Base-by-base conservation (phyloP, 495 filamentous ascomycete species). In the Talaromyces wortmannii region DNA sequence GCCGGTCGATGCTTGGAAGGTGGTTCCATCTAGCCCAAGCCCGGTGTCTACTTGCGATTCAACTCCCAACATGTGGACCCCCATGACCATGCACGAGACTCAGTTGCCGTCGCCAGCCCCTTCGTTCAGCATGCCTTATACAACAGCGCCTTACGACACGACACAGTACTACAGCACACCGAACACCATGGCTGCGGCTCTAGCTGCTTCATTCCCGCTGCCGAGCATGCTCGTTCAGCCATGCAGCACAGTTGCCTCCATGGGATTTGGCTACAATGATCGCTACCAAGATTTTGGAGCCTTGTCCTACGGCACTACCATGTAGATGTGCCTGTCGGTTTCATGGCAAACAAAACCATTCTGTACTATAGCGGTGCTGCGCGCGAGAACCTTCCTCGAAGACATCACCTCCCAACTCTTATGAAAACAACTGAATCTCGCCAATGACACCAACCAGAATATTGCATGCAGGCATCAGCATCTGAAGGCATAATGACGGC, bases 1-100 rank as follows among this genome's bases (percentile, higher is more conserved):
- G 46, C 85, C 90, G 10, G 83, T 96, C 59, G 95, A 98, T 54
- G 80, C 90, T 50, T 97, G 92, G 94, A 92, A 87, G 68, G 86
- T 97, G 63, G 77, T 97, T 55, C 86, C 94, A 59, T 96, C 95
- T 53, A 95, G 89, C 63, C 82, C 86, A 50, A 83, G 84, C 62
- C 82, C 89, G 33, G 81, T 84, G 51, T 86, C 85, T 45, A 80
- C 84, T 42, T 80, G 78, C 60, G 90, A 94, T 66, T 82, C 83
- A 52, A 81, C 80, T 56, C 75, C 82, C 32, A 78, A 86, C 57
- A 84, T 95, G 68, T 96, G 92, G 94, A 81, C 88, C 48, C 85
- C 79, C 66, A 83, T 95, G 75, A 53, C 55, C 55, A 79, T 78
- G 61, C 40, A 36, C 0, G 87, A 91, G 55, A 63, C 75, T 42